Base-by-base conservation (phyloP, 257 asterid species). In the Solanum clarkiae region DNA sequence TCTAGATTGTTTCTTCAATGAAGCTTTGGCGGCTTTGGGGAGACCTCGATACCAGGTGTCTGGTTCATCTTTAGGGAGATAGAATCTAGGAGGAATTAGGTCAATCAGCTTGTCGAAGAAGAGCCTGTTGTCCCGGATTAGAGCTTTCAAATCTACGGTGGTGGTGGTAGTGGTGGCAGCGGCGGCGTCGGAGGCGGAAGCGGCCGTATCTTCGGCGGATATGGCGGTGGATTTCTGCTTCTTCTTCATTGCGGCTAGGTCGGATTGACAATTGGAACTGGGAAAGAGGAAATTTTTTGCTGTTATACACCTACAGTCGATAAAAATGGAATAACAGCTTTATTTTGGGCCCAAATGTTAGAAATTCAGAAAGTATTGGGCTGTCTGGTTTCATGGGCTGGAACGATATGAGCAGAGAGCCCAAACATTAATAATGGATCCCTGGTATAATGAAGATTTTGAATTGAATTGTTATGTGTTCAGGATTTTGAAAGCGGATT, bases 21-120 rank as follows among this genome's bases (percentile, higher is more conserved):
- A 93, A 29, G 97, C 98, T 90, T 92, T 96, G 75, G 93, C 95
- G 68, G 95, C 91, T 88, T 92, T 96, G 69, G 94, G 91, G 22
- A 96, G 97, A 36, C 98, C 98, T 85, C 89, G 94, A 87, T 85
- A 91, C 92, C 95, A 96, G 53, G 98, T 93, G 6, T 95, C 95
- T 54, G 77, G 77, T 36, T 93, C 97, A 63, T 93, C 97, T 86
- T 85, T 86, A n/a, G 97, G 66, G 10, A 92, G 92, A 89, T 94
- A 95, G 92, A 95, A 95, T 86, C 87, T 89, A 44, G 97, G 87
- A n/a, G 99, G 99, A 42, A 96, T 92, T 26, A 93, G 87, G 65
- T 94, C 93, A 7, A 95, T 62, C 49, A 96, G 85, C 56, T 87
- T 93, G 84, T 94, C 96, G 88, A 96, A 90, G 87, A 91, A 96